Conservation (phyloP, 2,329 filamentous ascomycete genomes). For the Metarhizium anisopliae region DNA sequence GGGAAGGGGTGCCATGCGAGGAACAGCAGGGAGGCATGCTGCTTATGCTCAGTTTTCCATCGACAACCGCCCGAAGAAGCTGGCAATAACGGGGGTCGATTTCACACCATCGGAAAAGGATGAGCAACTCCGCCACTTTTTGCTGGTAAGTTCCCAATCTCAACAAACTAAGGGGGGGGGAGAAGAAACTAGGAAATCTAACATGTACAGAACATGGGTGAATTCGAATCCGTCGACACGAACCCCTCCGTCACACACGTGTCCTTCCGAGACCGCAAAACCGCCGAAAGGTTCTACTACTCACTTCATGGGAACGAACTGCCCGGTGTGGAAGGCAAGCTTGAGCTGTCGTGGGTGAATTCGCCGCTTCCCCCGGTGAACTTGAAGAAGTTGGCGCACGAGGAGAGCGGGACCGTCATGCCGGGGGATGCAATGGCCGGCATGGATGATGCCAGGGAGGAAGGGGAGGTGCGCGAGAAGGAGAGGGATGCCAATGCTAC, state of each 20-base stretch:
- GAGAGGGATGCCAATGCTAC: slow-evolving; percentile 14
- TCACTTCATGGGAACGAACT: slow-evolving; percentile 48
- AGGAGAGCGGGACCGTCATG: neutral
- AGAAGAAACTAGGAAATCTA: neutral
- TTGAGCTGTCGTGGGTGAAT: slow-evolving; percentile 57
- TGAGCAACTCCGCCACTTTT: slow-evolving; percentile 61
- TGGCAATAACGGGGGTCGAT: slow-evolving; percentile 55
- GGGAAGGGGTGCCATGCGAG: slow-evolving; percentile 30
- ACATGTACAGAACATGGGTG: slow-evolving; percentile 46
- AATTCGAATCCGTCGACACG: slow-evolving; percentile 49
- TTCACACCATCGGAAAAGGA: slow-evolving; percentile 55
- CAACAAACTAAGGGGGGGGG: too few relatives aligned
- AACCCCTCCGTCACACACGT: slow-evolving; percentile 41
- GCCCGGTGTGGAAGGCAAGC: slow-evolving; percentile 50
- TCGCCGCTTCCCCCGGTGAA: slow-evolving; percentile 16
- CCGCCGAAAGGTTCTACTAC: slow-evolving; percentile 62
- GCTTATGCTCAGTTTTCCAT: slow-evolving; percentile 57
- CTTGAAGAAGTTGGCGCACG: slow-evolving; percentile 2
- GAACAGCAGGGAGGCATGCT: slow-evolving; percentile 39
- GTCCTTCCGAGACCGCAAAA: slow-evolving; percentile 58
- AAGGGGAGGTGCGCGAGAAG: slow-evolving; percentile 12
- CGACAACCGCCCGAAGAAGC: slow-evolving; percentile 65
- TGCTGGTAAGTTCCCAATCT: slow-evolving; percentile 44
- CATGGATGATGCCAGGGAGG: slow-evolving; percentile 14
- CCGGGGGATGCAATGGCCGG: slow-evolving; percentile 18